Conservation (phyloP, 495 filamentous ascomycete genomes). For the Penicillium taxi region DNA sequence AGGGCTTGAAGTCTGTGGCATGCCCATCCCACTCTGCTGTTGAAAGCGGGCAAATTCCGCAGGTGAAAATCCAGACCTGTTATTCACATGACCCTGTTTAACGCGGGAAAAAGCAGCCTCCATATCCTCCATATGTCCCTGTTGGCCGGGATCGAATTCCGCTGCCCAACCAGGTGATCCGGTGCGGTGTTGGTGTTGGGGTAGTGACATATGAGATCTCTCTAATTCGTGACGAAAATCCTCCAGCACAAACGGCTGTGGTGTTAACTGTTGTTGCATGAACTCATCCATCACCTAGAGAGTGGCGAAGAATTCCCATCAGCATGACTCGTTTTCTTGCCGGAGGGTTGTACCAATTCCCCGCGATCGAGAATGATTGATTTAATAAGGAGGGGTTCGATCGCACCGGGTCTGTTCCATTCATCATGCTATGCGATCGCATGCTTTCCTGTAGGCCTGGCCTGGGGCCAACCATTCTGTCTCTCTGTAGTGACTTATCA, state of each 20-base stretch:
- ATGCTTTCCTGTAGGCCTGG: conserved; percentile 58
- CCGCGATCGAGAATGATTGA: too few species aligned
- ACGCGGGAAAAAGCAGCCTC: conserved; percentile 64
- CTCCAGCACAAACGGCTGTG: conserved; percentile 61
- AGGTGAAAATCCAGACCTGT: conserved; percentile 57
- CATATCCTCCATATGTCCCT: conserved; percentile 78
- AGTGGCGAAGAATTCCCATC: neutral
- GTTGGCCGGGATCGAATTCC: conserved; percentile 60
- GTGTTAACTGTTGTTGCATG: conserved; percentile 56
- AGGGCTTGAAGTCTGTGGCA: conserved; percentile 51
- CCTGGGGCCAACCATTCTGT: conserved; percentile 68
- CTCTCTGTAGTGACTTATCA: conserved; percentile 88
- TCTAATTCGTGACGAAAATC: conserved; percentile 59
- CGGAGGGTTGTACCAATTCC: too few species aligned
- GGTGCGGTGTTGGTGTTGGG: too few species aligned
- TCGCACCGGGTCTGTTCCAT: conserved; percentile 53
- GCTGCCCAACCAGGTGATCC: conserved; percentile 58
- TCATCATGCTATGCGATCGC: conserved; percentile 52
- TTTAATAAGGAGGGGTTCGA: too few species aligned
- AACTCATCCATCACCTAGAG: conserved; percentile 86
- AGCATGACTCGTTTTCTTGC: too few species aligned
- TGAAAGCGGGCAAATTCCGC: conserved; percentile 84
- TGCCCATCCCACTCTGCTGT: conserved; percentile 51
- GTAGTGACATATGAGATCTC: conserved; percentile 48
- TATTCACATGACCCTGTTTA: conserved; percentile 35